Evolutionary conservation across 495 filamentous ascomycete genomes (phyloP).

Genomic region (Hypoxylon lenormandii): DNA sequence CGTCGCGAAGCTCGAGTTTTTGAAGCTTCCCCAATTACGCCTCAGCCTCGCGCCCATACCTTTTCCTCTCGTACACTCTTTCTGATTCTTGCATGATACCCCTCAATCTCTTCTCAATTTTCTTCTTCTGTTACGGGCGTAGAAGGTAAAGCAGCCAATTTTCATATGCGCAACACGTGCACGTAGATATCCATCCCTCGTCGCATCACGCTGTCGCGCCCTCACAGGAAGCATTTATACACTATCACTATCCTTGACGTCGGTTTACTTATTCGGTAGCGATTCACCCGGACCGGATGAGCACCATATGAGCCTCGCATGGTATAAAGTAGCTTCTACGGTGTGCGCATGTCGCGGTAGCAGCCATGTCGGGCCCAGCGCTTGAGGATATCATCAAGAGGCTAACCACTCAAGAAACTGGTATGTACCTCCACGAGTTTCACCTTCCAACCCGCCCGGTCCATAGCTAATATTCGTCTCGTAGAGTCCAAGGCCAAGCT

Average conservation of each 20-base stretch:
- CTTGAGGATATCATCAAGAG: slow-evolving; percentile 68
- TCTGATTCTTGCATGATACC: slow-evolving; percentile 47
- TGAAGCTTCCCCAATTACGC: slow-evolving; percentile 15
- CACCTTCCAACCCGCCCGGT: background rate
- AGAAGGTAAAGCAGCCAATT: background rate
- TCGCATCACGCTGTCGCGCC: slow-evolving; percentile 19
- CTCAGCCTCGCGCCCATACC: slow-evolving; percentile 30
- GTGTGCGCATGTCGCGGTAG: slow-evolving; percentile 48
- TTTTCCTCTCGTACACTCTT: slow-evolving; percentile 35
- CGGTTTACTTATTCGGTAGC: background rate
- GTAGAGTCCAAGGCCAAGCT: slow-evolving; percentile 80
- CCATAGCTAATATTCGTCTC: slow-evolving; percentile 22
- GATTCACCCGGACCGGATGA: background rate
- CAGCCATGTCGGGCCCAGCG: slow-evolving; percentile 63
- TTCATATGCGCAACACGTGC: background rate
- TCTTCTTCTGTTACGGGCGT: slow-evolving; percentile 15
- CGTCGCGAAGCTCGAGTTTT: slow-evolving; percentile 26
- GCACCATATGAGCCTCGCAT: slow-evolving; percentile 6
- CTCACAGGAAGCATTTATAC: too few species aligned
- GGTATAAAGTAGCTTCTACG: slow-evolving; percentile 7
- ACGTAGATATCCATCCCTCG: background rate
- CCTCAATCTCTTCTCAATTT: slow-evolving; percentile 28
- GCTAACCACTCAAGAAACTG: slow-evolving; percentile 64
- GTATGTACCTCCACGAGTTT: slow-evolving; percentile 48
- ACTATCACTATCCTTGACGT: background rate